Conservation (phyloP, 148 eudicot genomes). For the Linanthus parryae region DNA sequence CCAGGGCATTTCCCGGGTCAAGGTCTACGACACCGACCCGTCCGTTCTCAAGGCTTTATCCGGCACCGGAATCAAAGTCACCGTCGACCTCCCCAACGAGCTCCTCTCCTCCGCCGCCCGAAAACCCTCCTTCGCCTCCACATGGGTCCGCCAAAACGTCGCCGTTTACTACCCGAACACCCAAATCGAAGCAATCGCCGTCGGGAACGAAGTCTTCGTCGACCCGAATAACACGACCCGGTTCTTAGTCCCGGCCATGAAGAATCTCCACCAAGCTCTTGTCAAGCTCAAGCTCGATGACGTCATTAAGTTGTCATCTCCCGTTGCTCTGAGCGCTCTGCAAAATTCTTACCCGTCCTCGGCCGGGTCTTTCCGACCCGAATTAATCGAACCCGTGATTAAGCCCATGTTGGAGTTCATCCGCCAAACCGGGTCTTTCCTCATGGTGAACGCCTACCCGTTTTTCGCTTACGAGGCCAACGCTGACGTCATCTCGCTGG, state of each 20-base stretch:
- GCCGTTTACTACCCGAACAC: slow-evolving; percentile 54
- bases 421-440: slow-evolving; percentile 35
- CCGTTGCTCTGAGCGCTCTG: slow-evolving; percentile 63
- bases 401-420: slow-evolving; percentile 69
- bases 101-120: slow-evolving; percentile 55
- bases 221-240: slow-evolving; percentile 59
- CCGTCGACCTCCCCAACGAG: slow-evolving; percentile 77
- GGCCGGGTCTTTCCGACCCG: slow-evolving; percentile 57
- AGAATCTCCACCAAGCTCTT: slow-evolving; percentile 55
- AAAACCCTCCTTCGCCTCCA: slow-evolving; percentile 37
- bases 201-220: slow-evolving; percentile 85
- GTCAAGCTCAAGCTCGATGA: slow-evolving; percentile 26
- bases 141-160: slow-evolving; percentile 63
- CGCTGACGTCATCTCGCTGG: slow-evolving; percentile 64
- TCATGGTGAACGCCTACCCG: slow-evolving; percentile 91
- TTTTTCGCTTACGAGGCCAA: slow-evolving; percentile 83
- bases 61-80: slow-evolving; percentile 48
- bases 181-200: slow-evolving; percentile 69
- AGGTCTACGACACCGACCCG: slow-evolving; percentile 77
- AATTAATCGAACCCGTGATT: slow-evolving; percentile 49
- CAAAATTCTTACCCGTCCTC: slow-evolving; percentile 79
- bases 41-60: slow-evolving; percentile 63
- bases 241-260: slow-evolving; percentile 69
- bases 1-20: slow-evolving; percentile 52
- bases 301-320: slow-evolving; percentile 68